Evolutionary conservation across 2,329 filamentous ascomycete species (phyloP).

Genomic region (Dactylonectria macrodidyma): DNA sequence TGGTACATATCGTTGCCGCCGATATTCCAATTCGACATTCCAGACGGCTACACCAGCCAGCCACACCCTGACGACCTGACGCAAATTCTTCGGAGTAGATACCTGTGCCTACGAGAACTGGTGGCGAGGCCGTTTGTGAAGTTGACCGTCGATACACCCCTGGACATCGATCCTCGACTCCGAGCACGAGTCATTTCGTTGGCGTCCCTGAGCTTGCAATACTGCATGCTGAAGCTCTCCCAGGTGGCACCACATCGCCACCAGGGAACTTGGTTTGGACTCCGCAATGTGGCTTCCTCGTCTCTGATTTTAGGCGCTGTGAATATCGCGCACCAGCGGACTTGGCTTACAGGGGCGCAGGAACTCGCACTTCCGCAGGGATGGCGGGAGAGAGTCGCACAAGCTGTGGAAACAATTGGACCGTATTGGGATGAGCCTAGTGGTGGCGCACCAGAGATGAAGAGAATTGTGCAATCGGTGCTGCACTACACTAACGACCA

Average conservation of each 20-base stretch:
- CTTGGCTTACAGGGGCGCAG: no score
- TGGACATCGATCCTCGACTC: conserved; percentile 7
- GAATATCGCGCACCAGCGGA: no score
- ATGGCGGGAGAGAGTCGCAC: no score
- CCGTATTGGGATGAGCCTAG: no score
- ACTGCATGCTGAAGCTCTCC: conserved; percentile 7
- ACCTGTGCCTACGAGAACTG: no score
- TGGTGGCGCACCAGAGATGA: neutral
- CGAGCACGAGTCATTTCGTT: neutral
- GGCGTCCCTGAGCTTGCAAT: conserved; percentile 1
- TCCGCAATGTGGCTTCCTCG: neutral
- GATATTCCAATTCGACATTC: conserved; percentile 7
- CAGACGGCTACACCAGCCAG: neutral
- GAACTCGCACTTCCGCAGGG: no score
- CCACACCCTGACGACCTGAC: neutral
- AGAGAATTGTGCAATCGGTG: neutral
- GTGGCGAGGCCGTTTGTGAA: no score
- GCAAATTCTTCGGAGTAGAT: no score
- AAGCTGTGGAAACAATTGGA: no score
- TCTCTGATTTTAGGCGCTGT: neutral
- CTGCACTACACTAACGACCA: neutral
- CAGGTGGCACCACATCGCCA: neutral
- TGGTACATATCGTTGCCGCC: conserved; percentile 10
- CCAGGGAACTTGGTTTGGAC: neutral
- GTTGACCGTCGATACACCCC: no score